phyloP scores from a whole-genome alignment of 1,284 basidiomycete species.

The Melampsora occidentalis region DNA sequence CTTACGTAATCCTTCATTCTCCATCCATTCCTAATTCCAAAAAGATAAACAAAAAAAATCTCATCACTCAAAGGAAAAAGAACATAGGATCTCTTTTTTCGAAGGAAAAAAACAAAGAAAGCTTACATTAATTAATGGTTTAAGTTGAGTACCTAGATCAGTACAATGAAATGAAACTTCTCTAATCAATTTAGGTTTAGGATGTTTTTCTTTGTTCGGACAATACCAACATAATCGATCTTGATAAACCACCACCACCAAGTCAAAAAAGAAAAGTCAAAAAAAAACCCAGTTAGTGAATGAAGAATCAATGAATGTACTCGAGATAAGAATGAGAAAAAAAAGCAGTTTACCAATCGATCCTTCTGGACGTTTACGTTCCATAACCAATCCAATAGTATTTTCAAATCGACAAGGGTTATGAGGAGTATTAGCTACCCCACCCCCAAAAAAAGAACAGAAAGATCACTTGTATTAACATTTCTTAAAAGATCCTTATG shows the following conservation, averaged over 20 bases:
- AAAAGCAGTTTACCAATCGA: conserved; percentile 44
- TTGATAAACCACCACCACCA: conserved; percentile 51
- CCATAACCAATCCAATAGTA: conserved; percentile 91
- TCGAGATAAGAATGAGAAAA: too few relatives aligned
- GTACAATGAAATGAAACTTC: conserved; percentile 84
- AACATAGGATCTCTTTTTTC: too few relatives aligned
- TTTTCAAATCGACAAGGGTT: conserved; percentile 86
- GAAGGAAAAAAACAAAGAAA: neutral
- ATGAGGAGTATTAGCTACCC: conserved; percentile 83
- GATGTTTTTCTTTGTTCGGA: conserved; percentile 64
- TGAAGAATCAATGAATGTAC: too few relatives aligned
- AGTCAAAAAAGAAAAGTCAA: too few relatives aligned
- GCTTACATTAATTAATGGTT: conserved; percentile 72
- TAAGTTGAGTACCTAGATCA: conserved; percentile 88
- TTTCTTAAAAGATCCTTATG: too few relatives aligned
- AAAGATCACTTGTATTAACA: too few relatives aligned
- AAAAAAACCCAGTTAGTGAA: too few relatives aligned
- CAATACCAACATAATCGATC: conserved; percentile 96
- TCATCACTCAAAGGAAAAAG: too few relatives aligned
- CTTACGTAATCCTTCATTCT: conserved; percentile 63
- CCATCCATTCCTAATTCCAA: conserved; percentile 61
- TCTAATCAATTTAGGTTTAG: conserved; percentile 72
- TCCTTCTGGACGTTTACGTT: conserved; percentile 72
- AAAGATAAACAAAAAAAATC: neutral
- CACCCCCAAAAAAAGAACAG: neutral